A percentile compares a stretch with the other conserved stretches of the same genome.
phyloP scores from a whole-genome alignment of 2,329 filamentous ascomycete genomes.

The Aspergillus sp. region DNA sequence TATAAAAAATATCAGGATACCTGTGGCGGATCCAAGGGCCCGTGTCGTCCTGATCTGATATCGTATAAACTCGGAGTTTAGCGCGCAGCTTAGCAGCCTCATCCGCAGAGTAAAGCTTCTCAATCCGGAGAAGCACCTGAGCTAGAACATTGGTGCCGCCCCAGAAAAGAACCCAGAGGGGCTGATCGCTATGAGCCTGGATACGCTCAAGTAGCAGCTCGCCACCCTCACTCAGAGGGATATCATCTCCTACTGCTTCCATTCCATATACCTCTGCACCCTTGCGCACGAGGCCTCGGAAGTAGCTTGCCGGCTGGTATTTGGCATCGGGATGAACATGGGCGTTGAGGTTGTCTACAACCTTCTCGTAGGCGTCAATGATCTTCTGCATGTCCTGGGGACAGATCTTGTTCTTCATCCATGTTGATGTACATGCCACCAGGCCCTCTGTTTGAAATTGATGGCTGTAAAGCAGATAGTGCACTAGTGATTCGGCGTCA shows the following conservation, averaged over 20 bases:
- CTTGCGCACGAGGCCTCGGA: constrained; percentile 28
- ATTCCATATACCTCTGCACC: constrained; percentile 31
- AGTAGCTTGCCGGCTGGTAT: constrained; percentile 43
- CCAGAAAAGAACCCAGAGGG: constrained; percentile 56
- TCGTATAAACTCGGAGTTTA: constrained; percentile 54
- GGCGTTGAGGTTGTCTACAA: constrained; percentile 49
- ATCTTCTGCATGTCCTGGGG: constrained; percentile 48
- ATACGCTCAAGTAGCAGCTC: constrained; percentile 47
- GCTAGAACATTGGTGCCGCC: constrained; percentile 56
- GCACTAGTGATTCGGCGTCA: constrained; percentile 7
- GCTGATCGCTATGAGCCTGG: constrained; percentile 32
- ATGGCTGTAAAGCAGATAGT: constrained; percentile 45
- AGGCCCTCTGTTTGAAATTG: constrained; percentile 49
- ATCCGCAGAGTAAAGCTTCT: constrained; percentile 13
- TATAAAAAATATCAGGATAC: constrained; percentile 58
- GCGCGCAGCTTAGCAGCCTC: constrained; percentile 30
- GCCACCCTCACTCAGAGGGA: constrained; percentile 44
- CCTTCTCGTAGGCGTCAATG: constrained; percentile 45
- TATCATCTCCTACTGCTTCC: constrained; percentile 33
- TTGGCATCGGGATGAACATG: constrained; percentile 48
- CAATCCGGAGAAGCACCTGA: constrained; percentile 45
- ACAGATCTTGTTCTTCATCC: constrained; percentile 44
- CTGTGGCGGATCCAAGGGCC: constrained; percentile 56
- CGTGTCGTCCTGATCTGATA: constrained; percentile 60
- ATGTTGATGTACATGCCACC: constrained; percentile 49